phyloP scores from a whole-genome alignment of 352 stramenopile genomes.

The Thraustochytrium striatum region DNA sequence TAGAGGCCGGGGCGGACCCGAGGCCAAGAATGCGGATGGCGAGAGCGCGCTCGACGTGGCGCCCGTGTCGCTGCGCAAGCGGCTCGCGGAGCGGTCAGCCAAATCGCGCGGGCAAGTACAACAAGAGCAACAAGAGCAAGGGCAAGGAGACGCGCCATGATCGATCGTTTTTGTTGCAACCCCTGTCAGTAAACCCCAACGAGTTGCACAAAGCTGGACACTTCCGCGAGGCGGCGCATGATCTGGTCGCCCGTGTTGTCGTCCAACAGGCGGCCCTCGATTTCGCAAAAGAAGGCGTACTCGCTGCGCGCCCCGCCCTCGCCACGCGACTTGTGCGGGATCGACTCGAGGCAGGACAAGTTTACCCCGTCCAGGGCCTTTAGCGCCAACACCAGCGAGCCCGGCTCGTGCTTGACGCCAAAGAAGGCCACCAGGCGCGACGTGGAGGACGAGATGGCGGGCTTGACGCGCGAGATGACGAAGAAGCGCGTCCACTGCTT shows the following conservation, averaged over 20 bases:
- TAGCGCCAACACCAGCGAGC: conserved; percentile 68
- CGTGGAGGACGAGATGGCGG: conserved; percentile 56
- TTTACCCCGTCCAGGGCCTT: conserved; percentile 78
- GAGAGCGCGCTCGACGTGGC: conserved; percentile 10
- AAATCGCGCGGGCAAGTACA: too few species aligned
- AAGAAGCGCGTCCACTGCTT: conserved; percentile 19
- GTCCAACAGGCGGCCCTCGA: conserved; percentile 70
- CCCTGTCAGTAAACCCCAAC: conserved; percentile 28
- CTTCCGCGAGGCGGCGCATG: background rate
- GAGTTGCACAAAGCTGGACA: conserved; percentile 1
- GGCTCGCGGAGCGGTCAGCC: background rate
- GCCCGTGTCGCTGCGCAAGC: background rate
- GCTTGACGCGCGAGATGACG: conserved; percentile 12
- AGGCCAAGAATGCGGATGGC: background rate
- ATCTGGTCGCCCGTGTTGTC: background rate
- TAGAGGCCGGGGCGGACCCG: conserved; percentile 1
- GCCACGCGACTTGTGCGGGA: conserved; percentile 64
- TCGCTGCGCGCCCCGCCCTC: conserved; percentile 51
- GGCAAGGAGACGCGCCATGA: background rate
- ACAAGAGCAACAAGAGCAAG: background rate
- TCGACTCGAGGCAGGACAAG: conserved; percentile 75
- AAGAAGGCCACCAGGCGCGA: conserved; percentile 56
- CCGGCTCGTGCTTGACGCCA: conserved; percentile 77
- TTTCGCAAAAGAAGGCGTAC: conserved; percentile 78
- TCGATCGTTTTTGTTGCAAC: background rate